Conservation (phyloP, 768 basidiomycete genomes). For the Calvatia gigantea region DNA sequence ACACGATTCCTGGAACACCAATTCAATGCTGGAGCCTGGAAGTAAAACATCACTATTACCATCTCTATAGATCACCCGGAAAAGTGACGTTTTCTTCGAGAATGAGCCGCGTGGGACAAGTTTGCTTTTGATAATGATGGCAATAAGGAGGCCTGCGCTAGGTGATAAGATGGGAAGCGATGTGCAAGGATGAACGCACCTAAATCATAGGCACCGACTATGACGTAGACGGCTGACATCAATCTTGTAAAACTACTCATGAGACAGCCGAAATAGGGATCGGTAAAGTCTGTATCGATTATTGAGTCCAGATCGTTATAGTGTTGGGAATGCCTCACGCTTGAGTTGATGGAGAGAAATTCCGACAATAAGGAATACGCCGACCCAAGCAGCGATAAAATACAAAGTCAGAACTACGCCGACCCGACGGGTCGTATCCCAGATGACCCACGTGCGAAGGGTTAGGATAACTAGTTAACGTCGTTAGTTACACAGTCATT, state of each 20-base stretch:
- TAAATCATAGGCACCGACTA: neutral
- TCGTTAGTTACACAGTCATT: neutral
- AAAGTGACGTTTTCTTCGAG: neutral
- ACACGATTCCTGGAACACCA: constrained; percentile 1
- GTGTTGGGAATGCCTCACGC: neutral
- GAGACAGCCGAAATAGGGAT: neutral
- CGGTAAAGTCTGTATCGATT: neutral
- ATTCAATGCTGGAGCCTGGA: too few species aligned
- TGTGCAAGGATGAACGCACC: neutral
- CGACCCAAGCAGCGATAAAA: neutral
- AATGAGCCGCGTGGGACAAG: neutral
- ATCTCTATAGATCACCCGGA: constrained; percentile 1
- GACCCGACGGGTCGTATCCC: neutral
- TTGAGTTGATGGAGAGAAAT: neutral
- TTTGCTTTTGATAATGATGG: neutral
- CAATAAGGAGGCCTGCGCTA: neutral
- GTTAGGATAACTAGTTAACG: neutral
- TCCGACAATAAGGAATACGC: neutral
- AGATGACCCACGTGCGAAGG: constrained; percentile 5
- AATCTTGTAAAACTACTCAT: neutral
- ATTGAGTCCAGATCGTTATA: neutral
- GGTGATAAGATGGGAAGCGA: neutral
- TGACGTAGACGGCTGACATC: neutral
- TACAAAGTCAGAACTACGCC: neutral
- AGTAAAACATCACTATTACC: too few species aligned